A percentile compares a stretch with the other conserved stretches of the same genome.
Conservation (phyloP, 805 yeast genomes). For the Pichia scutulata region DNA sequence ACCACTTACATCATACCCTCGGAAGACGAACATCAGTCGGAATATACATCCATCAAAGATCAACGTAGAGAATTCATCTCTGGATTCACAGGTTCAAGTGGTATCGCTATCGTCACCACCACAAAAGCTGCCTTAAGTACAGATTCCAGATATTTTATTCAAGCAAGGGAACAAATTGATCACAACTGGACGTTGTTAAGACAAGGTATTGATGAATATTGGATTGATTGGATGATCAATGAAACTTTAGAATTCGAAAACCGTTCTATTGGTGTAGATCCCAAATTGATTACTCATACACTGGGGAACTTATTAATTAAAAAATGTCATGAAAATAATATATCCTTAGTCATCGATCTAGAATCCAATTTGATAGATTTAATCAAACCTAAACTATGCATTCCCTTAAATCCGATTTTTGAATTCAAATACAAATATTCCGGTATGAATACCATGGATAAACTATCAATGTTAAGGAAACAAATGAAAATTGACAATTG, state of each 20-base stretch:
- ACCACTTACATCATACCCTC: constrained; percentile 46
- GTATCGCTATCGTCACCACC: constrained; percentile 74
- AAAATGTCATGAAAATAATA: constrained; percentile 28
- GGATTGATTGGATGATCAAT: constrained; percentile 73
- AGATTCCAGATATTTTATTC: constrained; percentile 91
- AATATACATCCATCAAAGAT: constrained; percentile 76
- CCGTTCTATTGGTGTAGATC: constrained; percentile 65
- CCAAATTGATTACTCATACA: constrained; percentile 54
- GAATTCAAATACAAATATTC: constrained; percentile 31
- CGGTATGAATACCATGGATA: constrained; percentile 34
- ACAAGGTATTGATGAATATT: constrained; percentile 68
- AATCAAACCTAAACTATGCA: constrained; percentile 33
- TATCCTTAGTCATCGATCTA: constrained; percentile 43
- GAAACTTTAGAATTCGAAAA: constrained; percentile 30
- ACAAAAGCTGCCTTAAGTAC: constrained; percentile 74
- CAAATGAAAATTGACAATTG: constrained; percentile 25
- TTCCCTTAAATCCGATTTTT: constrained; percentile 11
- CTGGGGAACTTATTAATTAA: constrained; percentile 35
- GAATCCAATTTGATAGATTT: constrained; percentile 60
- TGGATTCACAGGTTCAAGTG: constrained; percentile 92
- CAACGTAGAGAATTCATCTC: constrained; percentile 76
- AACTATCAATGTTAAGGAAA: constrained; percentile 28
- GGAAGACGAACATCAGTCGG: constrained; percentile 92
- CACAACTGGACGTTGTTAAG: constrained; percentile 71
- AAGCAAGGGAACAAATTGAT: constrained; percentile 80